These are phyloP conservation scores for Mycogone perniciosa DNA, from an alignment of 2,329 filamentous ascomycete species.

Conservation along the genomic window DNA sequence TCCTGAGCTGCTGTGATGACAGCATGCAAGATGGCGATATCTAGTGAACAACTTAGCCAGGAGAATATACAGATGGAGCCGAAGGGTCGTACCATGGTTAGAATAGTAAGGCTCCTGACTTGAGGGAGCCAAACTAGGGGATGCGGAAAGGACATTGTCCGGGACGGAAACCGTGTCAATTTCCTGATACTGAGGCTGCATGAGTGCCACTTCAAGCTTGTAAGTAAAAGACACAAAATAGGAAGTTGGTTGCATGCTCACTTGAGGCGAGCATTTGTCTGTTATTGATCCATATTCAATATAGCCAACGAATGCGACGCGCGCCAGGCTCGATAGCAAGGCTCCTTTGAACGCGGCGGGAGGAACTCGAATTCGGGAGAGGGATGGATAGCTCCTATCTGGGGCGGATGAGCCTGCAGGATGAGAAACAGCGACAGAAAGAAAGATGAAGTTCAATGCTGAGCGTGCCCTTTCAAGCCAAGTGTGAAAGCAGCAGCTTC, in stretches of 20 bases:
- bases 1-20: slow-evolving; percentile 68
- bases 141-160: slow-evolving; percentile 24
- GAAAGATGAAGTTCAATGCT: too few relatives aligned
- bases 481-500: too few relatives aligned
- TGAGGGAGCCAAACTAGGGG: slow-evolving; percentile 22
- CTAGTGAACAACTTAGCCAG: slow-evolving; percentile 36
- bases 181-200: slow-evolving; percentile 20
- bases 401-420: too few relatives aligned
- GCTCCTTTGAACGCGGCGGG: neutral
- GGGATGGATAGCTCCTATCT: too few relatives aligned
- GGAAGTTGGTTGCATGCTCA: slow-evolving; percentile 9
- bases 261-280: slow-evolving; percentile 23
- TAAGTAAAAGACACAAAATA: neutral
- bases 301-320: too few relatives aligned
- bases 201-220: slow-evolving; percentile 20
- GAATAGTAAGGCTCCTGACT: slow-evolving; percentile 44
- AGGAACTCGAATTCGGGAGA: too few relatives aligned
- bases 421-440: too few relatives aligned
- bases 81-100: slow-evolving; percentile 46
- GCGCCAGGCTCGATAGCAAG: slow-evolving; percentile 16
- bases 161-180: slow-evolving; percentile 19
- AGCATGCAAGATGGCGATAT: slow-evolving; percentile 71
- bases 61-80: neutral
- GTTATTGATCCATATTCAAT: slow-evolving; percentile 29
- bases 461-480: too few relatives aligned